These are phyloP conservation scores for Xylaria polymorpha DNA, from an alignment of 2,329 filamentous ascomycete genomes.

Conservation along the genomic window DNA sequence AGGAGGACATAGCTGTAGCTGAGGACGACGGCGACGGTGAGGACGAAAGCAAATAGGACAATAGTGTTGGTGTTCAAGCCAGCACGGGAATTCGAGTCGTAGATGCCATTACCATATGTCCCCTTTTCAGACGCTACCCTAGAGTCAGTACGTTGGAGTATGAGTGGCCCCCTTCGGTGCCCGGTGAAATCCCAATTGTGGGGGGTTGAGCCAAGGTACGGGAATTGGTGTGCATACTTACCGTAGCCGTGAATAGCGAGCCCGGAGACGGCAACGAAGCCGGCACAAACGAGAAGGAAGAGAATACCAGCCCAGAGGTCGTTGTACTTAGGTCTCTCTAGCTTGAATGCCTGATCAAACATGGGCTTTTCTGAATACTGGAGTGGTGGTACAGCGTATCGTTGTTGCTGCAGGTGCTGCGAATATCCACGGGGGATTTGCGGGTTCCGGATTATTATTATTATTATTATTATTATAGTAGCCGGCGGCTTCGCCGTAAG, in stretches of 20 bases:
- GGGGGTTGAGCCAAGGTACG: not conserved
- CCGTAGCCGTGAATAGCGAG: conserved; percentile 81
- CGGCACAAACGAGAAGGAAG: conserved; percentile 76
- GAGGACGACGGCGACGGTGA: conserved; percentile 78
- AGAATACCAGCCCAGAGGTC: conserved; percentile 90
- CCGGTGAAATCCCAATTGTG: not conserved
- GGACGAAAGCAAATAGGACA: conserved; percentile 83
- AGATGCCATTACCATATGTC: conserved; percentile 78
- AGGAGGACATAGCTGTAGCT: conserved; percentile 81
- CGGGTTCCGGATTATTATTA: conserved; percentile 37
- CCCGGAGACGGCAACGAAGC: conserved; percentile 81
- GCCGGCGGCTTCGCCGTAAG: conserved; percentile 41
- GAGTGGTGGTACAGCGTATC: conserved; percentile 21
- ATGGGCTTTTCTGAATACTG: conserved; percentile 58
- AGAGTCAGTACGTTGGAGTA: conserved; percentile 21
- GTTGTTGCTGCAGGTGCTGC: conserved; percentile 37
- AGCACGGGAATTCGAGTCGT: conserved; percentile 73
- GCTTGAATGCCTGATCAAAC: conserved; percentile 85
- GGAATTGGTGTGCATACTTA: conserved; percentile 48
- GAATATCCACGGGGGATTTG: conserved; percentile 31
- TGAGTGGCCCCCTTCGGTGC: conserved; percentile 17
- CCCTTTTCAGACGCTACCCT: conserved; percentile 61
- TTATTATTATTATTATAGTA: conserved; percentile 40
- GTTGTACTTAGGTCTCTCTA: conserved; percentile 87
- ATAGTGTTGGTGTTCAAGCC: conserved; percentile 84